phyloP scores from a whole-genome alignment of 768 basidiomycete species.

The Suillus lakei region DNA sequence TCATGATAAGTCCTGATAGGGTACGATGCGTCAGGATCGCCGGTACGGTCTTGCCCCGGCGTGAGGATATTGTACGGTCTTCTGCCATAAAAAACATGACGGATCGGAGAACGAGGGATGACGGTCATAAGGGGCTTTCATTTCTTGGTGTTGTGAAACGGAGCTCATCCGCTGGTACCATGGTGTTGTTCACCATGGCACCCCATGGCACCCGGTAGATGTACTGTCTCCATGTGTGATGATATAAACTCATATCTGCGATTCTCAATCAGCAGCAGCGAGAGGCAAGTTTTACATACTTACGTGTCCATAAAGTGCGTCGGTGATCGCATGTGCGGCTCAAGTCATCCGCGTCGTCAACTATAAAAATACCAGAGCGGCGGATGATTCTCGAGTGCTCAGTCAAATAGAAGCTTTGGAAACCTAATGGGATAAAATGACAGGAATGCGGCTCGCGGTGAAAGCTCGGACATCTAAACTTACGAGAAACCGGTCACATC shows the following conservation, averaged over 20 bases:
- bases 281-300: background rate
- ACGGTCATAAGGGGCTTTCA: background rate
- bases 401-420: background rate
- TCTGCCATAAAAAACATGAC: background rate
- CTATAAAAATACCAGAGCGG: background rate
- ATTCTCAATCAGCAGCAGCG: background rate
- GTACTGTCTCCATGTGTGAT: background rate
- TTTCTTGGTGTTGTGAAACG: background rate
- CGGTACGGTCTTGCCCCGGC: background rate
- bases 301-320: background rate
- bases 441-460: background rate
- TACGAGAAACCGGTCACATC: background rate
- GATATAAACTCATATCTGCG: background rate
- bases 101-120: background rate
- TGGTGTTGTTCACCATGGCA: conserved; percentile 1
- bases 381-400: background rate
- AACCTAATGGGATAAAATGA: background rate
- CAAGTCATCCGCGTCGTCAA: background rate
- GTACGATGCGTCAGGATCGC: background rate
- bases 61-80: background rate
- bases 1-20: conserved; percentile 2
- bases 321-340: background rate
- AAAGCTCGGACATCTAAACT: background rate
- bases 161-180: background rate
- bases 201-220: background rate